Percentiles rank a stretch among this genome's conserved stretches.
phyloP scores from a whole-genome alignment of 140 eudicot genomes.

The Oenanthe javanica region DNA sequence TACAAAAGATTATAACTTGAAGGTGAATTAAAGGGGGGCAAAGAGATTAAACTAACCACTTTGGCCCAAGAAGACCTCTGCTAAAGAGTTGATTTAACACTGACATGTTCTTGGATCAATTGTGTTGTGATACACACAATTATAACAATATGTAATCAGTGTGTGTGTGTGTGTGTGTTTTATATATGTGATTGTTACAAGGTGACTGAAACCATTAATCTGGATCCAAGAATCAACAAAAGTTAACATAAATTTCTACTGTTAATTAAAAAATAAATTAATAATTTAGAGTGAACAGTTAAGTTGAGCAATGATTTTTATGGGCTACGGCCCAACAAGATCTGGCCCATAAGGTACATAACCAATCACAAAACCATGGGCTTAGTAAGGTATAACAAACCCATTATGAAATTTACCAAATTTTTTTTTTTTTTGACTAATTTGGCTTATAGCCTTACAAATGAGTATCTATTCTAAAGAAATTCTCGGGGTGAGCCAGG shows the following conservation, averaged over 20 bases:
- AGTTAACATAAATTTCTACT: neutral
- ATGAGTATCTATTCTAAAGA: too few relatives aligned
- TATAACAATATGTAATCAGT: neutral
- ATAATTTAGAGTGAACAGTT: neutral
- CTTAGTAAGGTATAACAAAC: too few relatives aligned
- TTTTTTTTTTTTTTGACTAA: neutral
- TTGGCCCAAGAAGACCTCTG: constrained; percentile 77
- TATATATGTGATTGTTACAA: neutral
- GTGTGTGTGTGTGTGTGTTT: too few relatives aligned
- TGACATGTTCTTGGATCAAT: constrained; percentile 41
- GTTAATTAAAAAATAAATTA: neutral
- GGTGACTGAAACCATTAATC: neutral
- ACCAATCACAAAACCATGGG: too few relatives aligned
- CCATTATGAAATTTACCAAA: too few relatives aligned
- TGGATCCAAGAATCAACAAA: neutral
- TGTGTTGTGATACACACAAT: neutral
- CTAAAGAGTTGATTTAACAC: constrained; percentile 83
- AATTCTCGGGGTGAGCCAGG: too few relatives aligned
- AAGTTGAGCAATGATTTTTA: neutral
- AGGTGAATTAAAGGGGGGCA: neutral
- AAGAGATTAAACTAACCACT: constrained; percentile 49
- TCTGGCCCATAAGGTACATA: too few relatives aligned
- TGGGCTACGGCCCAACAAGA: too few relatives aligned
- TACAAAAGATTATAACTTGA: constrained; percentile 9
- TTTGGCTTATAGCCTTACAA: too few relatives aligned